Evolutionary conservation across 257 asterid genomes (phyloP), one percentile per base, ranked within the genome.

Genomic region (Nicotiana obtusifolia): DNA sequence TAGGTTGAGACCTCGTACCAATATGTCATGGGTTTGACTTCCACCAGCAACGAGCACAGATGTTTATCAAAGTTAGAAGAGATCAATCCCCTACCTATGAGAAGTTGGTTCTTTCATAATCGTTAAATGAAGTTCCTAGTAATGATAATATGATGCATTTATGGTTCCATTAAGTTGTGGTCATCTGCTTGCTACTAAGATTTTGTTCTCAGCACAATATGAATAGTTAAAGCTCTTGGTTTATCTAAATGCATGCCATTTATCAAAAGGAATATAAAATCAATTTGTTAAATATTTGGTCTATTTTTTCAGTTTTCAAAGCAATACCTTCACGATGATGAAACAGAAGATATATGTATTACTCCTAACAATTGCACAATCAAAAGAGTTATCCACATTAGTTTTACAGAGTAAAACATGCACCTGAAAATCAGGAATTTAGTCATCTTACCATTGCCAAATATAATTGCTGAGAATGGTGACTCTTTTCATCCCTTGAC

Each of bases 381-480:
- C 44, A 60, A 47, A 60, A 49, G 24, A 9, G 14, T 47, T 53
- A 73, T 20, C 33, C 17, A 7, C 35, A 22, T 73, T 33, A 41
- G 31, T 20, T 37, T 69, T 73, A 26, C 24, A 52, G 14, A 15
- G 4, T 57, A 76, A 33, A 14, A 20, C 15, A 78, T 78, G 41
- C 68, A 78, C 22, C 54, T 22, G 60, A 78, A 6, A 78, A 78
- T 35, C 71, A 59, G 10, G 71, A 4, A 31, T 73, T 10, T 24
- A 66, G 37, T 80, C 82, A 33, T n/a, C 97, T 88, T 90, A 94
- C 97, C 98, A 93, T 77, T 94, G 97, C 86, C 87, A 86, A 59
- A 73, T 80, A 80, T 85, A 89, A 73, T 79, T 89, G 82, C 80
- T 83, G 19, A 41, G 61, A 79, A 82, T 77, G 82, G 86, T 83